Evolutionary conservation across 805 yeast genomes (phyloP).

Genomic region (Komagataella mondaviorum): DNA sequence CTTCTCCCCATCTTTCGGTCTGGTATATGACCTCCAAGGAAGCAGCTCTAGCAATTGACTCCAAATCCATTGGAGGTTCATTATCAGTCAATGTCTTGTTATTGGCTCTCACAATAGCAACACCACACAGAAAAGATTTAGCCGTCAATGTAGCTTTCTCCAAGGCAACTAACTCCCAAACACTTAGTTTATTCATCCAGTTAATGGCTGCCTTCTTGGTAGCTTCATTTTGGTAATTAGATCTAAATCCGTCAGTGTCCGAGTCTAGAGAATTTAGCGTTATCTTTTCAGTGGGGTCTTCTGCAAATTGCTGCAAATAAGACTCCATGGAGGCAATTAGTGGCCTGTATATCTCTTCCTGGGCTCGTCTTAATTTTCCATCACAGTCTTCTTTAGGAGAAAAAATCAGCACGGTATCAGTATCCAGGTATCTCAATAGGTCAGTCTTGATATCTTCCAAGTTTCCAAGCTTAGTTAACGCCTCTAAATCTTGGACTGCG

Average conservation of each 20-base stretch:
- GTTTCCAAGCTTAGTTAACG: conserved; percentile 48
- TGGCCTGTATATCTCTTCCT: conserved; percentile 66
- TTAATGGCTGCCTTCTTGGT: conserved; percentile 47
- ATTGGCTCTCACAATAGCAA: conserved; percentile 41
- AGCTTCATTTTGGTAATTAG: conserved; percentile 55
- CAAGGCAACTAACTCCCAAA: conserved; percentile 75
- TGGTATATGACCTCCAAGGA: conserved; percentile 77
- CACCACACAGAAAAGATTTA: conserved; percentile 79
- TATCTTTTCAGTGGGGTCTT: conserved; percentile 14
- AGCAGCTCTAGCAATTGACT: conserved; percentile 64
- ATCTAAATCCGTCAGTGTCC: conserved; percentile 68
- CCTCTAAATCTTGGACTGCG: conserved; percentile 26
- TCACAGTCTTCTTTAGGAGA: conserved; percentile 74
- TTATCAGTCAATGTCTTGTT: conserved; percentile 12
- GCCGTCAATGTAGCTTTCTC: conserved; percentile 83
- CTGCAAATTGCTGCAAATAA: conserved; percentile 31
- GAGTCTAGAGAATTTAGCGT: conserved; percentile 57
- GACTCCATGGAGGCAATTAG: conserved; percentile 54
- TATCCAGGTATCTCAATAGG: conserved; percentile 75
- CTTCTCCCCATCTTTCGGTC: conserved; percentile 93
- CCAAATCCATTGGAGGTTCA: conserved; percentile 29
- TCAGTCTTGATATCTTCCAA: conserved; percentile 41
- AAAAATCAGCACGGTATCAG: conserved; percentile 84
- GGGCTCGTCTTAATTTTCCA: conserved; percentile 70
- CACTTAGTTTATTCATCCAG: conserved; percentile 50